Evolutionary conservation across 2,329 filamentous ascomycete species (phyloP), one percentile per base, ranked within the genome.

Genomic region (Neonectria neomacrospora): DNA sequence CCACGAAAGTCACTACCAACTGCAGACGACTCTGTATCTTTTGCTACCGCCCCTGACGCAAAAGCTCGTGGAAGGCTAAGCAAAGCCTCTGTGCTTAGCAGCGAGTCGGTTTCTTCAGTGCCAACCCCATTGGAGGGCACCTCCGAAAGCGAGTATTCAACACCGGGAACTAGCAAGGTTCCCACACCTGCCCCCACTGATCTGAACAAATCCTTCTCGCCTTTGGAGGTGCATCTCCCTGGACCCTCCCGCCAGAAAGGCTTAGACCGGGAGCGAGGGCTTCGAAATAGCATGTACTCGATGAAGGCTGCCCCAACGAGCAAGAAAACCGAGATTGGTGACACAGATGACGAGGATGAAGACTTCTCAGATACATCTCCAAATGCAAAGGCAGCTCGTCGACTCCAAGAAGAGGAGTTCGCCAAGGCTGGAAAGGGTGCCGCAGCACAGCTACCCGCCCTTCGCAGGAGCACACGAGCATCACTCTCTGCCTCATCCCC

Each of bases 261-360:
- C 16, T 10, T 30, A n/a, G 73, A 75, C 22, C 69, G 68, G 22
- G 76, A 80, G 28, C 68, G 74, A n/a, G 70, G 69, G 12, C 52
- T 78, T 14, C 71, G 75, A 16, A 72, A 71, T 9, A 88, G 83
- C 76, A 78, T 83, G 53, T 85, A 81, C 64, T 80, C 85, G 2
- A 74, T 87, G 70, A 78, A 77, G 11, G n/a, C 79, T 78, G 84
- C 66, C 74, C 78, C 56, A 85, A 86, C 75, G 76, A 81, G 52
- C 64, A 79, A 58, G 73, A 80, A 32, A 10, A 58, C 41, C 3
- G 77, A 82, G 76, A 85, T 64, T 74, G 76, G 80, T 2, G 79
- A 82, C 10, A 78, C 78, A 1, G 77, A 80, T n/a, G 75, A 80
- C 2, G 77, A 79, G 0, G 74, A 74, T 30, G 69, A 71, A 32